Evolutionary conservation across 169 alveolate species (phyloP), one percentile per base, ranked within the genome.

Genomic region (Cystoisospora suis): DNA sequence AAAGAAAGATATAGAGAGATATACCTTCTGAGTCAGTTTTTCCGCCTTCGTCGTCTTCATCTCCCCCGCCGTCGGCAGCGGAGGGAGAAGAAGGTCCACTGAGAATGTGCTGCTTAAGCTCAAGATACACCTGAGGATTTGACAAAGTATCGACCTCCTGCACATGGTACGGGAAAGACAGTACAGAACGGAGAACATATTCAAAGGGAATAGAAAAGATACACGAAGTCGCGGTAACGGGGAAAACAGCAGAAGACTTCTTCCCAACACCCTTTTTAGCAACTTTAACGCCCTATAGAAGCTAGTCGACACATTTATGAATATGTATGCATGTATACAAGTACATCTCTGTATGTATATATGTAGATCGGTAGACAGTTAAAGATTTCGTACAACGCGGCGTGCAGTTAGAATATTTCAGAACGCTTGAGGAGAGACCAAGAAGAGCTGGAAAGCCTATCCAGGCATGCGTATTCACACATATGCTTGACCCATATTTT

Each of bases 121-220:
- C 83, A 46, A 72, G 56, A 38, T 72, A 72, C 83, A 72, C 83
- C 45, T 6, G 83, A 34, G 83, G 83, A 17, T 72, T 34, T 38
- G 83, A 40, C 36, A 72, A 27, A 1, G 83, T 72, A 17, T 72
- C 53, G 1, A 40, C 83, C 23, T 72, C 83, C 83, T 72, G 83
- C 65, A 23, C 29, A 9, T 34, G 56, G 17, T 27, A 6, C 17
- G 47, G 38, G 80, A 69, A 6, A 27, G 29, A 27, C 15, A 69
- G 45, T 1, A 69, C 29, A 5, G 3, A 58, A 29, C 72, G 29
- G 72, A 58, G 29, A 34, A 58, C 29, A 58, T 1, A 9, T 36
- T 4, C 29, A 7, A 58, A 58, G 40, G 29, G 23, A 34, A 58
- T 4, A 58, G 29, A 34, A 58, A 3, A 7, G 29, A 3, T 4